phyloP scores from a whole-genome alignment of 257 asterid species.

The Cruciata laevipes region DNA sequence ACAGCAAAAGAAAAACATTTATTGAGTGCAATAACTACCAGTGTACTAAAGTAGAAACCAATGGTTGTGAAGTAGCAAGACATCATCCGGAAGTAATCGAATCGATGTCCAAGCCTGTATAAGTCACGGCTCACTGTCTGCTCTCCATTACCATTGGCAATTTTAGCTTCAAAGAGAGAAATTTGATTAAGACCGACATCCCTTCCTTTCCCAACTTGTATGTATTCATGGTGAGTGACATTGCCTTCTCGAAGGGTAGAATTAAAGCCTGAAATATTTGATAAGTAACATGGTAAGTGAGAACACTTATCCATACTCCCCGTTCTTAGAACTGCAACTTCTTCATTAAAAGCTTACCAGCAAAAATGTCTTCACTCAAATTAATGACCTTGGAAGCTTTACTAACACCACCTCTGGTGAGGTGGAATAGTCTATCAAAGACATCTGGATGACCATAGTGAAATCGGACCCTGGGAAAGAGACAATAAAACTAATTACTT shows the following conservation, averaged over 20 bases:
- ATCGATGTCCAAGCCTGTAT: constrained; percentile 97
- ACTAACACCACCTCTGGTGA: constrained; percentile 96
- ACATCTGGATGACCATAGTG: constrained; percentile 99
- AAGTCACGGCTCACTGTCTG: constrained; percentile 94
- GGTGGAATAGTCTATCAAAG: constrained; percentile 92
- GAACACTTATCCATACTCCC: not conserved
- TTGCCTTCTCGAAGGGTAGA: constrained; percentile 98
- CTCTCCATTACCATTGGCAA: constrained; percentile 97
- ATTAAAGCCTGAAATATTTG: constrained; percentile 62
- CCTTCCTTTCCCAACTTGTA: constrained; percentile 98
- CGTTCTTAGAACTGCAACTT: not conserved
- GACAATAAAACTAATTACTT: constrained; percentile 8
- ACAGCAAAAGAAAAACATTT: no score
- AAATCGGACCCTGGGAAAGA: constrained; percentile 76
- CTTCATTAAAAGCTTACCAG: constrained; percentile 42
- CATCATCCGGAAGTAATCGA: constrained; percentile 88
- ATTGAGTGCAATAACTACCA: constrained; percentile 35
- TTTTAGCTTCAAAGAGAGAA: constrained; percentile 93
- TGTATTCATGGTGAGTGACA: constrained; percentile 96
- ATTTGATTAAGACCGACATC: constrained; percentile 99
- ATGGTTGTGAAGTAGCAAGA: constrained; percentile 96
- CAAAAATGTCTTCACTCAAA: constrained; percentile 94
- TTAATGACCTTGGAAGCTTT: constrained; percentile 92
- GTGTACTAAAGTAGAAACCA: constrained; percentile 93
- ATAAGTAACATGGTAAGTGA: constrained; percentile 1